Evolutionary conservation across 805 yeast species (phyloP).

Genomic region (Kuraishia ogatae): DNA sequence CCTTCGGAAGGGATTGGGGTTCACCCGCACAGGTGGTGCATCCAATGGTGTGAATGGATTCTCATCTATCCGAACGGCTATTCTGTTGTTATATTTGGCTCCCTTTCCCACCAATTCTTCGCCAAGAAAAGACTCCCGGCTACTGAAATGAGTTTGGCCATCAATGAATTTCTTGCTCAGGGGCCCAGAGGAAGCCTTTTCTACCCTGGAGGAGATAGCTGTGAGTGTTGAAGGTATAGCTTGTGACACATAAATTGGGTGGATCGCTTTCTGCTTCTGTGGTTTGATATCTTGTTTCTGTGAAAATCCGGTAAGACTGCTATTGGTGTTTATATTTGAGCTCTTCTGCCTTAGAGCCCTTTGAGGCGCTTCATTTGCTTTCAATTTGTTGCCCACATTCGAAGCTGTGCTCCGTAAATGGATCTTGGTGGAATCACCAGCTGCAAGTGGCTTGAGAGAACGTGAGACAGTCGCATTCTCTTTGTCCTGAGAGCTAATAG

Average conservation of each 20-base stretch:
- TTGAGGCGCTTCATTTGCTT: too few species aligned
- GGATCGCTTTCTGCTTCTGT: background rate
- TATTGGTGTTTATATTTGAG: too few species aligned
- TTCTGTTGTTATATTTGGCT: background rate
- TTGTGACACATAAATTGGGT: background rate
- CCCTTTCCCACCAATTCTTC: background rate
- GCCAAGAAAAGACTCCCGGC: background rate
- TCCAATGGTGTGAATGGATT: background rate
- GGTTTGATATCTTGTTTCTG: background rate
- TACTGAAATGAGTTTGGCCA: background rate
- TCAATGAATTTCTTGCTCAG: too few species aligned
- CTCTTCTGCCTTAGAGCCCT: background rate
- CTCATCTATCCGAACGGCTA: background rate
- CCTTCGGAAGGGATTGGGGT: background rate
- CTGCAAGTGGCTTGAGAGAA: background rate
- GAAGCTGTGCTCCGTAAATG: background rate
- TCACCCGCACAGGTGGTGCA: background rate
- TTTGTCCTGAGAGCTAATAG: background rate
- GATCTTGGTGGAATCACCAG: background rate
- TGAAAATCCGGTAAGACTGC: background rate
- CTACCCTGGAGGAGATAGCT: background rate
- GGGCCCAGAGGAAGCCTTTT: too few species aligned
- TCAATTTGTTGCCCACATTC: background rate
- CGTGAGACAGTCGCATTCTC: background rate
- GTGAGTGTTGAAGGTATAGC: background rate